Evolutionary conservation across 2,329 filamentous ascomycete species (phyloP).

Genomic region (Colletotrichum costaricense): DNA sequence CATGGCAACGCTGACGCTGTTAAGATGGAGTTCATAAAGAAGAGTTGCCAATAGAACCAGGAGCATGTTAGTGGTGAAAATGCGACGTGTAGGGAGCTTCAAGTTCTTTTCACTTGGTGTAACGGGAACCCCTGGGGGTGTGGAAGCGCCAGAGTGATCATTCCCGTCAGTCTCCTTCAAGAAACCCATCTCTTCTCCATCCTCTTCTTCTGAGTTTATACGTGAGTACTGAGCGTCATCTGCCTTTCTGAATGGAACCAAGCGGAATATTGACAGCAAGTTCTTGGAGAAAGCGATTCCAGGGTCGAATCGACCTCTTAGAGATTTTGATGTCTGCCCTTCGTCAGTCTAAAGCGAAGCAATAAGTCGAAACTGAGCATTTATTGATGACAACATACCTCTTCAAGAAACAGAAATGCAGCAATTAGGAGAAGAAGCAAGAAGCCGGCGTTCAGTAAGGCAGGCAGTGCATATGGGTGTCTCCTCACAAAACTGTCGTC

Average conservation of each 20-base stretch:
- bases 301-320: background rate
- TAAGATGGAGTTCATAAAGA: background rate
- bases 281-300: background rate
- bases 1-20: background rate
- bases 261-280: background rate
- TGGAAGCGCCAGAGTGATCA: background rate
- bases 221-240: background rate
- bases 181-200: background rate
- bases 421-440: background rate
- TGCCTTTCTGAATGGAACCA: background rate
- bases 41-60: background rate
- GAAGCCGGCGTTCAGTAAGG: background rate
- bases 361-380: background rate
- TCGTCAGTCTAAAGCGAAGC: background rate
- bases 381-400: background rate
- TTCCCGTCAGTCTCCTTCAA: background rate
- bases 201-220: background rate
- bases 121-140: no score
- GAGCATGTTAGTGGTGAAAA: conserved; percentile 1
- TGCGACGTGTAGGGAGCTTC: background rate
- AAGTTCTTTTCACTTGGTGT: no score
- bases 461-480: background rate
- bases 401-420: background rate
- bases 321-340: background rate
- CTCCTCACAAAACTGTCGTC: background rate